A percentile compares a stretch with the other conserved stretches of the same genome.
These are phyloP conservation scores for Wickerhamiella australiensis DNA, from an alignment of 805 yeast species.

Conservation along the genomic window DNA sequence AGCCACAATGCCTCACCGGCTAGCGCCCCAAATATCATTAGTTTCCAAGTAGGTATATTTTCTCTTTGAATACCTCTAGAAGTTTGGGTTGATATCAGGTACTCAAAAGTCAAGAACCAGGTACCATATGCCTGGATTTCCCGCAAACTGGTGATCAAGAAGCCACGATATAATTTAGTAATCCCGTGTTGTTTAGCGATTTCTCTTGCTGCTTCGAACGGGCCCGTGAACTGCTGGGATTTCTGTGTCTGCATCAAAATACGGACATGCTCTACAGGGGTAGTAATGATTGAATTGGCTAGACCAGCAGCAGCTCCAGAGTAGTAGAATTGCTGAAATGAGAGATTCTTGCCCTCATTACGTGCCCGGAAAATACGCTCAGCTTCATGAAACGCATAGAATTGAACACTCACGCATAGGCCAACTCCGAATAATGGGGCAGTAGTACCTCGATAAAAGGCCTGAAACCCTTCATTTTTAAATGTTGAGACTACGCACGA, in stretches of 20 bases:
- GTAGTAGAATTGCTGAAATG: slow-evolving; percentile 43
- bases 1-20: slow-evolving; percentile 69
- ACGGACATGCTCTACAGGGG: slow-evolving; percentile 57
- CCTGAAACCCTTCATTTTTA: slow-evolving; percentile 47
- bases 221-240: slow-evolving; percentile 31
- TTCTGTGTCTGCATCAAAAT: slow-evolving; percentile 47
- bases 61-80: slow-evolving; percentile 28
- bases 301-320: slow-evolving; percentile 58
- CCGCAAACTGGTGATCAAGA: slow-evolving; percentile 40
- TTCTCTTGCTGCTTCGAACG: slow-evolving; percentile 34
- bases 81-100: slow-evolving; percentile 31
- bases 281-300: slow-evolving; percentile 49
- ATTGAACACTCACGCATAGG: slow-evolving; percentile 56
- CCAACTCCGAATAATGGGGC: slow-evolving; percentile 64
- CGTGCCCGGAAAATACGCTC: slow-evolving; percentile 38
- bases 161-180: slow-evolving; percentile 45
- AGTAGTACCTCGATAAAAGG: slow-evolving; percentile 55
- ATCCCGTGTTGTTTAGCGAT: slow-evolving; percentile 36
- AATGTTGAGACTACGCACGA: slow-evolving; percentile 42
- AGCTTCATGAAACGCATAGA: slow-evolving; percentile 60
- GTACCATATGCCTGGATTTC: slow-evolving; percentile 66
- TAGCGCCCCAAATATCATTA: slow-evolving; percentile 45
- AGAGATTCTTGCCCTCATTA: slow-evolving; percentile 24
- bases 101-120: slow-evolving; percentile 59
- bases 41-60: slow-evolving; percentile 43